Evolutionary conservation across 2,329 filamentous ascomycete species (phyloP), one percentile per base, ranked within the genome.

Genomic region (Tolypocladium amazonense): DNA sequence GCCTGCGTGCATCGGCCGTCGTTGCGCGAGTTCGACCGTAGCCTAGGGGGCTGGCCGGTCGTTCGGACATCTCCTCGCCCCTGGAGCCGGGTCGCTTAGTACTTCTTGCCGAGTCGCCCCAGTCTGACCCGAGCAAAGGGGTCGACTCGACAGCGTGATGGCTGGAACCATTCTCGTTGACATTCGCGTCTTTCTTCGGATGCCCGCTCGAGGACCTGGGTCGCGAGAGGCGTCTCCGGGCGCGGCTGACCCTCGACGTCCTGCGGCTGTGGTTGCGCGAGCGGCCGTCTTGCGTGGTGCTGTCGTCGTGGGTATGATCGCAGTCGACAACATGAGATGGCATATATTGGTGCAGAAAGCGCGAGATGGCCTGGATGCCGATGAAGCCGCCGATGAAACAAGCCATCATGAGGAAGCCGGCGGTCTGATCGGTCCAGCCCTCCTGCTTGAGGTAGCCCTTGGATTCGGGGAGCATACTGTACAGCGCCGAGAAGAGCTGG

Each of bases 401-500:
- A 14, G 68, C 81, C 69, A 92, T 87, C 68, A 92, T 78, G 38
- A 85, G 74, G 67, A 89, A 82, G 18, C 87, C 87, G 7, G 92
- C 90, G 2, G 75, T 70, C 62, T 86, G 83, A 3, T 89, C 79
- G 9, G 83, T 80, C 73, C 87, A 86, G 20, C 86, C 87, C 57
- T 86, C 88, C 59, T 85, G 79, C 61, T 81, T 78, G 4, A 99
- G 81, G 69, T 96, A 96, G 45, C 79, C 79, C 69, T 88, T 92
- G 2, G 93, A 87, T 25, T 90, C 91, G 12, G 93, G 93, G 9
- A 97, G 81, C 89, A 97, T 97, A 73, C 87, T 94, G 73, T 92
- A 96, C 37, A 97, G 76, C 1, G 93, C 87, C 41, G 92, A 96
- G 73, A 96, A 97, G 47, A 96, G 82, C 92, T 96, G 67, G 27